Evolutionary conservation across 352 stramenopile species (phyloP).

Genomic region (Globisporangium cederbergense): DNA sequence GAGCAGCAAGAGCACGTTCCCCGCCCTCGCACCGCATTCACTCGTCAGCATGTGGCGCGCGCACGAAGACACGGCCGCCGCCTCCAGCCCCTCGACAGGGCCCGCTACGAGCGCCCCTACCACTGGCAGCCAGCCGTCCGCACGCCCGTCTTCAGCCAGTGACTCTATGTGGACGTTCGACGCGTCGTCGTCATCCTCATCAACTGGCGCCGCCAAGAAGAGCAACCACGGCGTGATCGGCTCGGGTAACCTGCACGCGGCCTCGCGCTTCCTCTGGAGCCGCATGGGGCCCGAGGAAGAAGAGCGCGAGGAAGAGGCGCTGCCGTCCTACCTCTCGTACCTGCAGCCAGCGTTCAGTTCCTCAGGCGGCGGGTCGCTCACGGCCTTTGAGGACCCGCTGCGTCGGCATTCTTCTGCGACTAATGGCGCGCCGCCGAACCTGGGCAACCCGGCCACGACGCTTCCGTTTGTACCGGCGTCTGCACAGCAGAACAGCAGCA

Average conservation of each 20-base stretch:
- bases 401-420: slow-evolving; percentile 1
- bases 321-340: slow-evolving; percentile 73
- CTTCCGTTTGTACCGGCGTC: slow-evolving; percentile 13
- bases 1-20: not conserved
- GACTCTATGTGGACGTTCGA: slow-evolving; percentile 16
- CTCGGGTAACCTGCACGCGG: slow-evolving; percentile 23
- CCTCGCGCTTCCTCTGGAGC: slow-evolving; percentile 50
- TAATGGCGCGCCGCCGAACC: slow-evolving; percentile 9
- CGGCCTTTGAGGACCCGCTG: slow-evolving; percentile 11
- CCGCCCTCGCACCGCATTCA: not conserved
- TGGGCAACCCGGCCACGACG: slow-evolving; percentile 6
- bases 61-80: not conserved
- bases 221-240: slow-evolving; percentile 39
- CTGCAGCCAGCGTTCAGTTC: slow-evolving; percentile 45
- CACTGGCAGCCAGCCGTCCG: not conserved
- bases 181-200: not conserved
- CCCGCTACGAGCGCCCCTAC: not conserved
- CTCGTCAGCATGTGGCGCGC: slow-evolving; percentile 17
- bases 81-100: not conserved
- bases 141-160: not conserved
- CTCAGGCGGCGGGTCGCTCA: not conserved
- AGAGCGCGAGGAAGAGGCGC: slow-evolving; percentile 65
- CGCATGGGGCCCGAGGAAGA: slow-evolving; percentile 62
- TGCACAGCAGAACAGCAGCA: not conserved
- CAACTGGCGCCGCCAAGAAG: not conserved